These are phyloP conservation scores for Chamaenerion angustifolium DNA, from an alignment of 345 rosid genomes.

Conservation along the genomic window DNA sequence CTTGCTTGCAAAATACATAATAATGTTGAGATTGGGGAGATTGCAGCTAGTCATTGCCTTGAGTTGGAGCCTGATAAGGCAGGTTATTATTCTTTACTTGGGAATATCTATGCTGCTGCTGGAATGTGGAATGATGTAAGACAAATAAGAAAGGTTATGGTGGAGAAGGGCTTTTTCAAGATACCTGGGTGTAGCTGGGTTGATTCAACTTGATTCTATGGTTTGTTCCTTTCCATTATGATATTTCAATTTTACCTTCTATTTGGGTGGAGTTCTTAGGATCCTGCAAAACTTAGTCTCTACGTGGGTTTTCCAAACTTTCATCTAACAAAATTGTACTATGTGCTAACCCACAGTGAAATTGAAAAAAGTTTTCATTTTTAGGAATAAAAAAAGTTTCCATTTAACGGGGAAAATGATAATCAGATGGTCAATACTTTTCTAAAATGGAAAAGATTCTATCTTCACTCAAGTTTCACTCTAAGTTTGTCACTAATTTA, in stretches of 20 bases:
- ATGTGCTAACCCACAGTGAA: too few species aligned
- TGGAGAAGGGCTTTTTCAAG: slow-evolving; percentile 19
- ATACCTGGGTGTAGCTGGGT: slow-evolving; percentile 29
- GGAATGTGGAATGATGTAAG: slow-evolving; percentile 33
- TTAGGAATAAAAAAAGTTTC: too few species aligned
- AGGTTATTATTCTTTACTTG: slow-evolving; percentile 27
- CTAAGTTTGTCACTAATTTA: too few species aligned
- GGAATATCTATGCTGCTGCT: slow-evolving; percentile 29
- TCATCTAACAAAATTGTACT: too few species aligned
- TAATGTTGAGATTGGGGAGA: slow-evolving; percentile 38
- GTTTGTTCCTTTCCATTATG: too few species aligned
- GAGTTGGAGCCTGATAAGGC: slow-evolving; percentile 25
- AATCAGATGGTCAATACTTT: too few species aligned
- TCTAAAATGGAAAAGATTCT: too few species aligned
- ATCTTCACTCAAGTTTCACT: background rate
- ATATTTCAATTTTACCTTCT: too few species aligned
- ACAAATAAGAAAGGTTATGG: slow-evolving; percentile 19
- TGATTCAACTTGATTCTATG: slow-evolving; percentile 1
- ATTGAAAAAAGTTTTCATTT: too few species aligned
- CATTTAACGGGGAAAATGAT: slow-evolving; percentile 44
- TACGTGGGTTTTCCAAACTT: too few species aligned
- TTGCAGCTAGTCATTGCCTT: slow-evolving; percentile 38
- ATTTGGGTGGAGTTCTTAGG: too few species aligned
- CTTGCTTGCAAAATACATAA: slow-evolving; percentile 32
- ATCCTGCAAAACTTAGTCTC: too few species aligned